These are phyloP conservation scores for Pyrenula massariospora DNA, from an alignment of 495 filamentous ascomycete species.

Conservation along the genomic window DNA sequence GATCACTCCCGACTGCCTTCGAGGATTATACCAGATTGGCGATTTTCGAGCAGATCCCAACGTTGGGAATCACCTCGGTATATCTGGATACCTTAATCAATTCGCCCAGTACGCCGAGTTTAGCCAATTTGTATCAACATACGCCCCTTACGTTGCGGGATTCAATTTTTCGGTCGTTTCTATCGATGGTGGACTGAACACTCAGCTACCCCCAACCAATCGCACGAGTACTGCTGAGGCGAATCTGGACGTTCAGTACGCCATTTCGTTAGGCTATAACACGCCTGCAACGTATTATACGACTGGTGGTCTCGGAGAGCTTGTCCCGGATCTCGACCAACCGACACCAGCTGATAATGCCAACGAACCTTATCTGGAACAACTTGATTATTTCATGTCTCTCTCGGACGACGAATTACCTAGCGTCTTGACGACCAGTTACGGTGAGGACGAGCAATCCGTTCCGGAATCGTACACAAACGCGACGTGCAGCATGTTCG, in stretches of 20 bases:
- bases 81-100: conserved; percentile 60
- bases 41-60: conserved; percentile 27
- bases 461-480: conserved; percentile 53
- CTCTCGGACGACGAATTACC: conserved; percentile 55
- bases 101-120: conserved; percentile 51
- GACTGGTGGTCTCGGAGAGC: conserved; percentile 50
- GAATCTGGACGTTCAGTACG: conserved; percentile 63
- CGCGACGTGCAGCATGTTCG: conserved; percentile 60
- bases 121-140: conserved; percentile 34
- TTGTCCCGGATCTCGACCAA: conserved; percentile 40
- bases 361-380: conserved; percentile 80
- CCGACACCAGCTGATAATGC: conserved; percentile 28
- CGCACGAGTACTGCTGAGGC: conserved; percentile 45
- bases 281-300: conserved; percentile 49
- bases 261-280: conserved; percentile 46
- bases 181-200: conserved; percentile 47
- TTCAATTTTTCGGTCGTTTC: conserved; percentile 52
- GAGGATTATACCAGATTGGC: conserved; percentile 44
- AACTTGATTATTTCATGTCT: conserved; percentile 54
- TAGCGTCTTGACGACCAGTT: conserved; percentile 62
- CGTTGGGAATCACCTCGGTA: conserved; percentile 40
- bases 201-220: conserved; percentile 22
- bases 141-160: conserved; percentile 34
- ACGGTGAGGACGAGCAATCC: conserved; percentile 53
- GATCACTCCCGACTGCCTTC: conserved; percentile 48